Evolutionary conservation across 441 rosid genomes (phyloP).

Genomic region (Euphorbia schlechtendalii): DNA sequence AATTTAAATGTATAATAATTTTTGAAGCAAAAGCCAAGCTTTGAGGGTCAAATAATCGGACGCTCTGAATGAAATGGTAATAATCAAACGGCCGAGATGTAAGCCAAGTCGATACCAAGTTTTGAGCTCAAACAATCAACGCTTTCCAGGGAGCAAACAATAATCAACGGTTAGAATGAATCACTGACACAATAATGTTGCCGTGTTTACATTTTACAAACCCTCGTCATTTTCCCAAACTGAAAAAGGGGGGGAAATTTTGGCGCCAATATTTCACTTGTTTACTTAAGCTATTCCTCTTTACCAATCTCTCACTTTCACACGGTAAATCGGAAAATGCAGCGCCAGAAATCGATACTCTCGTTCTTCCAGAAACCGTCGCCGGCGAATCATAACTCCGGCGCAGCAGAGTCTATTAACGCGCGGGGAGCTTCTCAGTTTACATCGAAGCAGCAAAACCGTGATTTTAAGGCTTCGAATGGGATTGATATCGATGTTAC

Average conservation of each 20-base stretch:
- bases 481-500: constrained; percentile 19
- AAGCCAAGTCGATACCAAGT: too few relatives aligned
- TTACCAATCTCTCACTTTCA: background rate
- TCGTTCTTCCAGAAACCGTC: constrained; percentile 67
- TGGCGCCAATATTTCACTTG: constrained; percentile 53
- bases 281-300: background rate
- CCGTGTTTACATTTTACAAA: too few relatives aligned
- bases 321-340: constrained; percentile 38
- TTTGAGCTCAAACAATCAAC: too few relatives aligned
- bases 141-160: too few relatives aligned
- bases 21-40: background rate
- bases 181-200: background rate
- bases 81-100: too few relatives aligned
- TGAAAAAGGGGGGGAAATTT: constrained; percentile 18
- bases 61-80: constrained; percentile 10
- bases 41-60: constrained; percentile 5
- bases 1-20: too few relatives aligned
- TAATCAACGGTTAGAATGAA: constrained; percentile 25
- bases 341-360: constrained; percentile 72
- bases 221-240: constrained; percentile 4
- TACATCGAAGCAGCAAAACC: constrained; percentile 24
- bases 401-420: constrained; percentile 21
- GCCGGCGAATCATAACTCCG: constrained; percentile 33
- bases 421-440: constrained; percentile 22
- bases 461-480: constrained; percentile 12